Evolutionary conservation across 495 filamentous ascomycete genomes (phyloP), one percentile per base, ranked within the genome.

Genomic region (Beverwykella pulmonaria): DNA sequence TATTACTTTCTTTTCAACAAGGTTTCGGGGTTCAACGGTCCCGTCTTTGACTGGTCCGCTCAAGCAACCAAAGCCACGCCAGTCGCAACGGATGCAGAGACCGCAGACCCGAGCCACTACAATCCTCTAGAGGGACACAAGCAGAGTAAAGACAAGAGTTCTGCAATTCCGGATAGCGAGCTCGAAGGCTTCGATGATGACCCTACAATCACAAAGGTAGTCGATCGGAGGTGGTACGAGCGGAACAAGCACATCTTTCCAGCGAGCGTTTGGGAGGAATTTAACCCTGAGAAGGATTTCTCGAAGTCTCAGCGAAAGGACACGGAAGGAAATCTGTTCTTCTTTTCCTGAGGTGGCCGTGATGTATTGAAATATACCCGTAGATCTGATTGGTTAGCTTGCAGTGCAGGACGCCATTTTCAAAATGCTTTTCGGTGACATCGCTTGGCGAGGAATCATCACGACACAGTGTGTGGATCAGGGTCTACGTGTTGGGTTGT

Each of bases 181-280:
- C 81, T 95, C 2, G 92, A 96, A 79, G 93, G 92, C 9, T 83
- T 76, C 19, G 82, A 84, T 32, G 91, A 95, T 59, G 93, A 98
- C 65, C 86, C 92, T 0, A 84, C 85, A 2, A 81, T 91, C 61
- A 98, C 94, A 25, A 98, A 96, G 75, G 94, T 98, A 8, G 94
- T 98, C 1, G 94, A 98, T 79, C 83, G 94, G 49, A 79, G 94
- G 61, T 98, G 94, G 94, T 98, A 97, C 74, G 91, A 97, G 79
- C 83, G 87, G 69, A 96, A 98, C 75, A 98, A 98, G 75, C 94
- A 98, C 70, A 97, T 98, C 52, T 98, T 92, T 76, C 94, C 94
- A 0, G 94, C 93, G 6, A 97, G 90, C 74, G 82, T 94, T 17
- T 98, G 94, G 94, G 91, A 92, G 63, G 90, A 96, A 63, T 98